Base-by-base conservation (phyloP, 208 protist genomes). In the Endotrypanum monterogeii region DNA sequence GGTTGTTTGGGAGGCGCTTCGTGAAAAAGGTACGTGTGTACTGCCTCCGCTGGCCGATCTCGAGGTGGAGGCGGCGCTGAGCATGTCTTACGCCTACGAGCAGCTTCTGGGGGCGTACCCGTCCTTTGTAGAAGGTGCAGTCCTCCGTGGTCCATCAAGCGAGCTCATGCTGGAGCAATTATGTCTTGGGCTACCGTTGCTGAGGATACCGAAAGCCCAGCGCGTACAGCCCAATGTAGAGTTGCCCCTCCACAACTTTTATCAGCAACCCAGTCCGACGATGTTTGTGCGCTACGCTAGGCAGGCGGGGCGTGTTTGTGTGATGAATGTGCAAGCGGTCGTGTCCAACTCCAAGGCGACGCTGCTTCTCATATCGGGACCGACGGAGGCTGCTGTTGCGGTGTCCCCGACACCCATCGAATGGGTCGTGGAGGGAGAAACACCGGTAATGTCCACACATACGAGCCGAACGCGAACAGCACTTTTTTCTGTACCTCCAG, bases 281-380 rank as follows among this genome's bases (percentile, higher is more conserved):
- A 71, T 85, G 11, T 44, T 96, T 6, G 80, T 89, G 50, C 81
- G 84, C 20, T 91, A 90, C 62, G 82, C 77, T 23, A 51, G 41
- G 6, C 77, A 89, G 20, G 51, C 82, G 7, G 84, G 83, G 28
- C 48, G 30, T 11, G 25, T 37, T 28, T 84, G 92, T 32, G 39
- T 55, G 6, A 28, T 96, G 23, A 73, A 50, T n/a, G 61, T 91
- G 9, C 71, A 76, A 48, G 73, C 71, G 12, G 76, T 96, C 0
- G 84, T 91, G 48, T 85, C 86, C 0, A 91, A 96, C 62, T 56
- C 76, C 18, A 89, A 87, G 58, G 89, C 80, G 52, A 85, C 85
- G 7, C 51, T 90, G 37, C 67, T 93, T 32, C 61, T 86, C 14
- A 35, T 83, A 37, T 20, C 73, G 41, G 72, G 68, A 12, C 67